phyloP scores from a whole-genome alignment of 1,139 yeast species.

The Yamadazyma songkhlaensis region DNA sequence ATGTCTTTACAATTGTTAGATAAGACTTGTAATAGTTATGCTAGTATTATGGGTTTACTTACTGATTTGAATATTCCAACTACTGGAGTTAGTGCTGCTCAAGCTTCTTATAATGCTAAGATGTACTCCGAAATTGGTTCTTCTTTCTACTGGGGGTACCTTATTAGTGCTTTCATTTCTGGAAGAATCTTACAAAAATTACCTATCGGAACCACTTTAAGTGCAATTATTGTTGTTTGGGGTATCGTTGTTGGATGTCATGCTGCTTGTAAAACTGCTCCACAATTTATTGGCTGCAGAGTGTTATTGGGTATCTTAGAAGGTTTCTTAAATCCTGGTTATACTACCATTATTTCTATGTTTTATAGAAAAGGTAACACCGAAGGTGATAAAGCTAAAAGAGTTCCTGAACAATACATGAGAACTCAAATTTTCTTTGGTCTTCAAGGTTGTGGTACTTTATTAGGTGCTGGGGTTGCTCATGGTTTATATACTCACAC shows the following conservation, averaged over 20 bases:
- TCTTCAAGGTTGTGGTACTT: slow-evolving; percentile 8
- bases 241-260: slow-evolving; percentile 48
- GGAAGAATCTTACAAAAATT: slow-evolving; percentile 47
- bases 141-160: slow-evolving; percentile 51
- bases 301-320: slow-evolving; percentile 39
- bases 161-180: slow-evolving; percentile 52
- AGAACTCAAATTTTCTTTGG: slow-evolving; percentile 18
- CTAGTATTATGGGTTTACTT: slow-evolving; percentile 57
- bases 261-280: slow-evolving; percentile 40
- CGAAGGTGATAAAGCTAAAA: slow-evolving; percentile 22
- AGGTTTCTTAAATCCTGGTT: slow-evolving; percentile 31
- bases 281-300: slow-evolving; percentile 50
- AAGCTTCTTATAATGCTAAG: slow-evolving; percentile 12
- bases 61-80: slow-evolving; percentile 35
- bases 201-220: slow-evolving; percentile 51
- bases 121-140: slow-evolving; percentile 50
- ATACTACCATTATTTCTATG: slow-evolving; percentile 20
- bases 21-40: slow-evolving; percentile 53
- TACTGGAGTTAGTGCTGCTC: neutral
- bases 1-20: slow-evolving; percentile 63
- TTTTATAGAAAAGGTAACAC: slow-evolving; percentile 22
- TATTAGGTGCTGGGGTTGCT: slow-evolving; percentile 15
- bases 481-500: slow-evolving; percentile 14
- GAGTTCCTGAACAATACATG: slow-evolving; percentile 14
- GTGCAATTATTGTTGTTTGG: slow-evolving; percentile 46